Conservation (phyloP, 1,284 basidiomycete genomes). For the Apiotrichum mycotoxinovorans region DNA sequence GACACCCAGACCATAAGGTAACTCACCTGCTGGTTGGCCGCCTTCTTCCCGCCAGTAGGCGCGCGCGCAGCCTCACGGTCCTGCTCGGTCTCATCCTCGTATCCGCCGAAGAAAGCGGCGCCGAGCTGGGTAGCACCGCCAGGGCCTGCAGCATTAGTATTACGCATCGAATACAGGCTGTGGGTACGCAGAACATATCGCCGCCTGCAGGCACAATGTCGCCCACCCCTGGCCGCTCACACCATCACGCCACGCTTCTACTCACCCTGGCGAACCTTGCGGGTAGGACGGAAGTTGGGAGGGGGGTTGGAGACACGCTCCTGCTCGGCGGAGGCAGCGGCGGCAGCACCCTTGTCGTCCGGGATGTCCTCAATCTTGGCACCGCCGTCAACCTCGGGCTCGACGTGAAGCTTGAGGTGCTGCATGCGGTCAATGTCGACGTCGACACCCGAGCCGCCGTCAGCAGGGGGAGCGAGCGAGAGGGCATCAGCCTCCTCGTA, state of each 20-base stretch:
- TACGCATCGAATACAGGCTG: too few species aligned
- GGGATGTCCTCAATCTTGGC: slow-evolving; percentile 37
- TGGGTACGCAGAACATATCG: too few species aligned
- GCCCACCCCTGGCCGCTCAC: too few species aligned
- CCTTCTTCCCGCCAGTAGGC: slow-evolving; percentile 31
- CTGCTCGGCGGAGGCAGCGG: neutral
- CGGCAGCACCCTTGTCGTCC: neutral
- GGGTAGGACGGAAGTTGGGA: slow-evolving; percentile 41
- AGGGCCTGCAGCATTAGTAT: slow-evolving; percentile 28
- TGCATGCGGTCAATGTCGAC: slow-evolving; percentile 45
- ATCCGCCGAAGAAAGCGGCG: slow-evolving; percentile 40
- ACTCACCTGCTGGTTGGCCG: slow-evolving; percentile 31
- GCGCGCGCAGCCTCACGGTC: slow-evolving; percentile 31
- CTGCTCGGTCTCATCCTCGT: slow-evolving; percentile 40
- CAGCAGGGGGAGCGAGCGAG: slow-evolving; percentile 42
- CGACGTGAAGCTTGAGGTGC: slow-evolving; percentile 43
- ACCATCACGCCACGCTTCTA: neutral
- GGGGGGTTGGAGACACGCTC: slow-evolving; percentile 36
- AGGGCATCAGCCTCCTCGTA: slow-evolving; percentile 49
- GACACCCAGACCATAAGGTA: neutral
- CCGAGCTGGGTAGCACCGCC: slow-evolving; percentile 28
- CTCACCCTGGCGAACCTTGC: slow-evolving; percentile 49
- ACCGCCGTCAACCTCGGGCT: slow-evolving; percentile 40
- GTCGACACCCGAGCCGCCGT: slow-evolving; percentile 42
- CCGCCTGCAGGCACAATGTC: too few species aligned